Base-by-base conservation (phyloP, 2,329 filamentous ascomycete genomes). In the Fusarium udum region DNA sequence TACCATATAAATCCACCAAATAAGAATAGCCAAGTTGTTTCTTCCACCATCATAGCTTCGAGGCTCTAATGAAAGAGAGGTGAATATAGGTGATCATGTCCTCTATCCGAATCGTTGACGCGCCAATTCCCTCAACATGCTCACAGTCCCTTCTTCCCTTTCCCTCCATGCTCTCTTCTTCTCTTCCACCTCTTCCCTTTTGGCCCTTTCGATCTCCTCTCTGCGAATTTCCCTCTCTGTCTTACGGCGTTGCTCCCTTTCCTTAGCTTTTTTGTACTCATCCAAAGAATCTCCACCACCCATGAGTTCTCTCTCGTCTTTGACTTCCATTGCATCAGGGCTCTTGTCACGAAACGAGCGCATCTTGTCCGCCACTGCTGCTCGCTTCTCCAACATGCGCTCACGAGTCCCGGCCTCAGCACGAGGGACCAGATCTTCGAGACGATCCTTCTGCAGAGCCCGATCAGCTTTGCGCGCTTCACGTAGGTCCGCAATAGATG, bases 91-190 rank as follows among this genome's bases (percentile, higher is more conserved):
- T 26, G 26, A 10, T 28, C 24, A 65, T 40, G 28, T 42, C 20
- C 28, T 57, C 52, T 80, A 90, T 32, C 93, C 93, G 86, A 93
- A 97, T 72, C 93, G 88, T 83, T 93, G 89, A 83, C 88, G 92
- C 22, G 95, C 95, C 83, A 98, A 83, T 77, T 91, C 90, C 82
- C 88, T 92, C 78, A 98, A 79, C 87, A 94, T 95, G 55, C 90
- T 90, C 86, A 98, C 94, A 3, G 94, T 97, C 78, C 90, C 90
- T 72, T 95, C 92, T 83, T 98, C 95, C 81, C 94, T 93, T 77
- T 89, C 89, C 78, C 89, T 87, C 81, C 93, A 92, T 73, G 88
- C 90, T 76, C 87, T 85, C 58, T 95, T 79, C 76, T 91, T 88
- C 84, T 95, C 93, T 79, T 97, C 94, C 75, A 95, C 87, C 86